Conservation (phyloP, 768 basidiomycete genomes). For the Mycena haematopus region DNA sequence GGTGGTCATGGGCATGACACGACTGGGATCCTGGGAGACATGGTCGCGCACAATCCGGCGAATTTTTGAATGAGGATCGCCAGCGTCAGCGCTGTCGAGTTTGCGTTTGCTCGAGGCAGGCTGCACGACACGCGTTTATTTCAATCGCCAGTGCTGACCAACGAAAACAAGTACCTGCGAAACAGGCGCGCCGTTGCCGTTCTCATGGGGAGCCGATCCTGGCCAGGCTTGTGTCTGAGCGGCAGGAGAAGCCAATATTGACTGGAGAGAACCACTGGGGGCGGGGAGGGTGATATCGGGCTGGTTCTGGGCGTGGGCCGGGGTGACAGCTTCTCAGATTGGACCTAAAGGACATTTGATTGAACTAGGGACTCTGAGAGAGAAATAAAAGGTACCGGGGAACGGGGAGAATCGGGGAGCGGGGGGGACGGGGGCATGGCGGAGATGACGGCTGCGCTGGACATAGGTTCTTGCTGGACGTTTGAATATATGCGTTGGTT, state of each 20-base stretch:
- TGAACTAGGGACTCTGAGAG: background rate
- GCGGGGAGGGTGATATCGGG: constrained; percentile 14
- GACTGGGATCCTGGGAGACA: constrained; percentile 74
- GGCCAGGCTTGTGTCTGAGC: constrained; percentile 49
- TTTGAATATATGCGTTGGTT: background rate
- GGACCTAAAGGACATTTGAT: constrained; percentile 10
- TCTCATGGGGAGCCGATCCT: constrained; percentile 39
- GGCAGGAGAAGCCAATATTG: constrained; percentile 58
- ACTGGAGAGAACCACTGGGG: constrained; percentile 40
- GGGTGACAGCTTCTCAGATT: constrained; percentile 14
- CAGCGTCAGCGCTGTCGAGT: constrained; percentile 67
- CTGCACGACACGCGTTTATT: constrained; percentile 32
- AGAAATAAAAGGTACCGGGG: constrained; percentile 12
- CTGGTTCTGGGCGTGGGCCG: constrained; percentile 8
- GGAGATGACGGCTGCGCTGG: background rate
- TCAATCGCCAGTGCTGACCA: constrained; percentile 8
- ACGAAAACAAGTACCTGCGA: constrained; percentile 46
- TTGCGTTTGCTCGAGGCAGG: constrained; percentile 73
- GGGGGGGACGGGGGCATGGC: background rate
- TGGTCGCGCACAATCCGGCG: constrained; percentile 86
- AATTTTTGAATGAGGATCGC: constrained; percentile 79
- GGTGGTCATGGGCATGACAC: constrained; percentile 88
- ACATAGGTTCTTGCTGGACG: constrained; percentile 1
- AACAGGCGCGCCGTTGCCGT: constrained; percentile 36
- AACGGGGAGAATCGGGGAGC: constrained; percentile 3